Evolutionary conservation across 192 early-diverging fungal genomes (phyloP), one percentile per base, ranked within the genome.

Genomic region (Coemansia umbellata): DNA sequence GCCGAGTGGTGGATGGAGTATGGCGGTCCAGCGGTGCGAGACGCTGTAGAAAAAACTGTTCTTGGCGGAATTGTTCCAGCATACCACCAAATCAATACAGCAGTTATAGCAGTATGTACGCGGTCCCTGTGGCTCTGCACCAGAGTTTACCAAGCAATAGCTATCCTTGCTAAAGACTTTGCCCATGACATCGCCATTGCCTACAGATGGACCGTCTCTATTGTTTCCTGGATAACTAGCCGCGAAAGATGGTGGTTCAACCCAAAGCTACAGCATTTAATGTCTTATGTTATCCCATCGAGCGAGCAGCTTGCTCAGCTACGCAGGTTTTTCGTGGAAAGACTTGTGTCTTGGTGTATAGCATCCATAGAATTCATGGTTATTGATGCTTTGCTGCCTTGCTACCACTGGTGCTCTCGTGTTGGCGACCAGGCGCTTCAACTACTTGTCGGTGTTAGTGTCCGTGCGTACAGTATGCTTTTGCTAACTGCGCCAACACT

Each of bases 181-280:
- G 19, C 41, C 19, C 50, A 27, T 43, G 66, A 69, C 22, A 0
- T 69, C 5, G 31, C 40, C 13, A 21, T 55, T 17, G 13, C 56
- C 10, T 48, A 27, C 17, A 11, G 5, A 17, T 58, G 60, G 60
- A 8, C 37, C 3, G 47, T 7, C 1, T 7, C 23, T 30, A 45
- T 26, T 13, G 41, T 26, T 1, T 33, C 19, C 13, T 70, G 60
- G 60, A 10, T 54, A 26, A 31, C 15, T 13, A 41, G 40, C 45
- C 26, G 23, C 19, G 43, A 40, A 50, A 60, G 67, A 28, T 63
- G 60, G 67, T 70, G 67, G 60, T 48, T 57, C 18, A 40, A 63
- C 23, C 60, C 50, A 1, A 24, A 17, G 14, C 18, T 41, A 10
- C 9, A 26, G n/a, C 42, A 10, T 13, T 11, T 45, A 5, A 26